Evolutionary conservation across 73 alveolate genomes (phyloP).

Genomic region (Paramecium sonneborni): DNA sequence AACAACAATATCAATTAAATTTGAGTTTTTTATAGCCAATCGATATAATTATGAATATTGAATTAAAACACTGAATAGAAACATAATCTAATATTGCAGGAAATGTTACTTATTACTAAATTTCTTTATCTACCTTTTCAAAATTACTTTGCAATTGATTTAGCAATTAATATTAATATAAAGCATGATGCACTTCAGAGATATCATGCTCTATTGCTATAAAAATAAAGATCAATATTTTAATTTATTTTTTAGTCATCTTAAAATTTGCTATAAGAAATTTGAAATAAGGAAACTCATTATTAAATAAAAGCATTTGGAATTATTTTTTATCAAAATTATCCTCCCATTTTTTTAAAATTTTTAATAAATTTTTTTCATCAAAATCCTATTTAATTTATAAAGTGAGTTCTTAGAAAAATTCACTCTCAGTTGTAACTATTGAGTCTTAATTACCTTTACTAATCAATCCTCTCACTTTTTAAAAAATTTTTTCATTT

Average conservation of each 20-base stretch:
- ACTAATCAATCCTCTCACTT: not conserved
- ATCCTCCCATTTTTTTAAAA: not conserved
- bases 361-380: not conserved
- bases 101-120: not conserved
- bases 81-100: not conserved
- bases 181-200: not conserved
- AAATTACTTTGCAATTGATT: not conserved
- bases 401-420: not conserved
- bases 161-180: not conserved
- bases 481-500: not conserved
- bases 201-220: not conserved
- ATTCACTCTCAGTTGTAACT: not conserved
- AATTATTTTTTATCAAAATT: not conserved
- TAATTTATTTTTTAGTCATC: not conserved
- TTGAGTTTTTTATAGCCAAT: slow-evolving; percentile 2
- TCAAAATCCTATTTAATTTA: not conserved
- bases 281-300: not conserved
- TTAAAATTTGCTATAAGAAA: not conserved
- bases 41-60: slow-evolving; percentile 33
- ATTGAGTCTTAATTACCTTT: not conserved
- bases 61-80: not conserved
- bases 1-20: not conserved
- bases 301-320: not conserved
- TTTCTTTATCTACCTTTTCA: not conserved
- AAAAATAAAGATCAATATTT: not conserved